Percentiles rank a stretch among this genome's conserved stretches.
These are phyloP conservation scores for Pseudotsuga menziesii DNA, from an alignment of 75 land plant genomes.

Conservation along the genomic window DNA sequence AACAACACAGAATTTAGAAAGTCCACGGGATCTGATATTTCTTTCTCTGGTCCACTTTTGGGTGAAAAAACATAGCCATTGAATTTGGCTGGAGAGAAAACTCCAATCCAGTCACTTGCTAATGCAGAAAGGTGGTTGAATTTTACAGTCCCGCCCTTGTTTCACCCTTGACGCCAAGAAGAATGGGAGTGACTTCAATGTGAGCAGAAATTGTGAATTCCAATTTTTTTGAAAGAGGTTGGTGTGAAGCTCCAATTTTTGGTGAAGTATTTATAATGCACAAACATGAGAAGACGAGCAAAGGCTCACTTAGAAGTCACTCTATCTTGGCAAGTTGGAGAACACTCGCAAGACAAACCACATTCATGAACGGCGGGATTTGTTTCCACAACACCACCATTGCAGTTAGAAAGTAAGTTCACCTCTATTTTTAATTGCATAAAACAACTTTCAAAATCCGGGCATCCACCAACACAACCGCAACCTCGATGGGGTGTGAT, in stretches of 20 bases:
- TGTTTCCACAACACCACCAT: conserved; percentile 65
- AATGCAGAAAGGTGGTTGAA: conserved; percentile 54
- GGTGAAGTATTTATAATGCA: too few relatives aligned
- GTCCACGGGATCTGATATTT: neutral
- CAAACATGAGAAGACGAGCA: neutral
- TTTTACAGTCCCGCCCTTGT: conserved; percentile 63
- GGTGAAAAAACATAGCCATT: conserved; percentile 2
- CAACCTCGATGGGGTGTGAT: conserved; percentile 50
- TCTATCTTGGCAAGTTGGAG: conserved; percentile 66
- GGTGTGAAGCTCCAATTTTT: too few relatives aligned
- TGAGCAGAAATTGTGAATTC: too few relatives aligned
- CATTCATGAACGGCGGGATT: conserved; percentile 80
- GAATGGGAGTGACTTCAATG: too few relatives aligned
- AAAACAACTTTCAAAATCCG: conserved; percentile 47
- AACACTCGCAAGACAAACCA: conserved; percentile 74
- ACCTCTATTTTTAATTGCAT: conserved; percentile 70
- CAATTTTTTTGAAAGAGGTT: too few relatives aligned
- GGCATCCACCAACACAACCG: conserved; percentile 48
- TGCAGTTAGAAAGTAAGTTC: conserved; percentile 53
- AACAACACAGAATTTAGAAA: too few relatives aligned
- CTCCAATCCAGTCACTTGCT: conserved; percentile 87
- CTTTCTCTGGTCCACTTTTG: neutral
- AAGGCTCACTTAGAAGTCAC: conserved; percentile 42
- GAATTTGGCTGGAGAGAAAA: conserved; percentile 93
- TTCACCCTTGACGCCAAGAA: conserved; percentile 34